These are phyloP conservation scores for Auricularia sp. DNA, from an alignment of 768 basidiomycete genomes.

Conservation along the genomic window DNA sequence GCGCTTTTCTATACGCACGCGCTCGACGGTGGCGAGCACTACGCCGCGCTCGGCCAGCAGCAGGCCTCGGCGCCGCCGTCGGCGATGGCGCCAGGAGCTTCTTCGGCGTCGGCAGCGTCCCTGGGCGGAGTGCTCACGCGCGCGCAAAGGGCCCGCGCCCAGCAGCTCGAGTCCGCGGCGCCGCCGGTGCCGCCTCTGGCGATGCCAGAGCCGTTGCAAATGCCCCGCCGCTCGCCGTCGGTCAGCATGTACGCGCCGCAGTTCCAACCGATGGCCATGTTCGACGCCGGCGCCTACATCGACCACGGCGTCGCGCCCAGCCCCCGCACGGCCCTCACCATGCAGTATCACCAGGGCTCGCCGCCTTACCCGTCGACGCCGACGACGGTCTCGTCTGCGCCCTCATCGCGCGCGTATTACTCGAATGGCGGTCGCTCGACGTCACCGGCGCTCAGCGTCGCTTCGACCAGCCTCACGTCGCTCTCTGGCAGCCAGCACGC, in stretches of 20 bases:
- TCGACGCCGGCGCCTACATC: not conserved
- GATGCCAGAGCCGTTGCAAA: not conserved
- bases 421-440: constrained; percentile 24
- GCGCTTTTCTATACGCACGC: not conserved
- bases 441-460: constrained; percentile 54
- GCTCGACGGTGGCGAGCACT: not conserved
- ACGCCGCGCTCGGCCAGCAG: not conserved
- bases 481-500: constrained; percentile 22
- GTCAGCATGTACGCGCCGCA: not conserved
- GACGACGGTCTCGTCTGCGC: not conserved
- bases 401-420: not conserved
- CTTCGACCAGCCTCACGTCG: constrained; percentile 39
- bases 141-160: not conserved
- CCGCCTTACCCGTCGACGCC: constrained; percentile 1
- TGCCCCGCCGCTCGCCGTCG: not conserved
- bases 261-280: not conserved
- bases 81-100: not conserved
- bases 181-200: not conserved
- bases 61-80: not conserved
- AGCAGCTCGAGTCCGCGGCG: not conserved
- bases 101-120: not conserved
- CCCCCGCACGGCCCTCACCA: not conserved
- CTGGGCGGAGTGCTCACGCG: not conserved
- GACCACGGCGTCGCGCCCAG: not conserved
- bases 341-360: not conserved